Evolutionary conservation across 805 yeast genomes (phyloP), one percentile per base, ranked within the genome.

Genomic region (Isabelozyma gotoi): DNA sequence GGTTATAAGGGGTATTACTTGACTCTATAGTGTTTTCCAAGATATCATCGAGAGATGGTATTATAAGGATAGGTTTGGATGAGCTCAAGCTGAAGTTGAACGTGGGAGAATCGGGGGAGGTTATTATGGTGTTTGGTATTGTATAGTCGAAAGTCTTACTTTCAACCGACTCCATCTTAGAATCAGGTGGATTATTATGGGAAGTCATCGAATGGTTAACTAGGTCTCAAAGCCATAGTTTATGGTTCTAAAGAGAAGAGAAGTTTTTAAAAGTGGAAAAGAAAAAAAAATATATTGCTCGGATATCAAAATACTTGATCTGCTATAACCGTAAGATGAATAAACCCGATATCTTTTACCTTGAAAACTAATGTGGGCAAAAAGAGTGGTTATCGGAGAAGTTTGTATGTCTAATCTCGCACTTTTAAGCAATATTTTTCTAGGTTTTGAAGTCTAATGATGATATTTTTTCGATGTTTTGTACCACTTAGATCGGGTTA

Each of bases 1-100:
- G 40, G 16, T 47, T 46, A 19, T 44, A 47, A 10, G 48, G 45
- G 8, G 39, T 36, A 15, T 20, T 36, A 20, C 31, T 19, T 4
- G 32, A 20, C 14, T 36, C 31, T 12, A 14, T 12, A 2, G 39
- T 16, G 31, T 36, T 36, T 15, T 36, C 31, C 17, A 36, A 24
- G 7, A 36, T 20, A 19, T 36, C 32, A 24, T 36, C 39, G 3
- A 36, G 18, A 3, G 39, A 19, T 10, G 39, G 39, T 11, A 36
- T 36, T n/a, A 36, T 36, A 7, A 20, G 18, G 16, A 20, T 10
- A 5, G 29, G 27, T 16, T 36, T 36, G n/a, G 19, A 11, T 7
- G 39, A 19, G 18, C 20, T 36, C 11, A 36, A 11, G 8, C 21
- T 16, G 20, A 11, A 36, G 31, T 20, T 36, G 11, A 36, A 36